phyloP scores from a whole-genome alignment of 1,139 yeast genomes.

The Dujonia santamariae region DNA sequence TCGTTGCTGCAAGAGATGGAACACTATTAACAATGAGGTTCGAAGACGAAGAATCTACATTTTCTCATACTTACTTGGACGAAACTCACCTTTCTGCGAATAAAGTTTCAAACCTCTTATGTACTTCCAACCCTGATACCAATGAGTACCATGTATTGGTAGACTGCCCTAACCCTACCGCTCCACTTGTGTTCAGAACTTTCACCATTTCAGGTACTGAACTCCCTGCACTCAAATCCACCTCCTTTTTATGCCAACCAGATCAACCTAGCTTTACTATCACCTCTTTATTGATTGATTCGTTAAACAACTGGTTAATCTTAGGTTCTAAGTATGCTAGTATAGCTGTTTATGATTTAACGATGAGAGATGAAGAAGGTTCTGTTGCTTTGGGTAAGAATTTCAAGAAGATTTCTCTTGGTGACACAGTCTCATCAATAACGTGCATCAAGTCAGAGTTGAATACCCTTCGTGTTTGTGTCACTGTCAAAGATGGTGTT shows the following conservation, averaged over 20 bases:
- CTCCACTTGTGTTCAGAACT: slow-evolving; percentile 49
- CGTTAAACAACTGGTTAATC: slow-evolving; percentile 38
- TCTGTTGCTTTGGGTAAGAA: slow-evolving; percentile 21
- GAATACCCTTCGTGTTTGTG: slow-evolving; percentile 22
- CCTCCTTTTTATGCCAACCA: slow-evolving; percentile 26
- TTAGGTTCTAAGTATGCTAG: slow-evolving; percentile 76
- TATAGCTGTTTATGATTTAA: slow-evolving; percentile 51
- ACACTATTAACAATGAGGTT: slow-evolving; percentile 44
- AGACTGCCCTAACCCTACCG: slow-evolving; percentile 69
- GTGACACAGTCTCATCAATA: slow-evolving; percentile 73
- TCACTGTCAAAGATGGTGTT: slow-evolving; percentile 66
- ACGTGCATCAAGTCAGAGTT: slow-evolving; percentile 26
- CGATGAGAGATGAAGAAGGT: neutral
- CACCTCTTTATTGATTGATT: slow-evolving; percentile 50
- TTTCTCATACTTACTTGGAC: too few relatives aligned
- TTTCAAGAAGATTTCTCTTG: slow-evolving; percentile 57
- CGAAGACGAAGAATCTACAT: slow-evolving; percentile 21
- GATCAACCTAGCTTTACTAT: slow-evolving; percentile 54
- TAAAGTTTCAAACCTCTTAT: slow-evolving; percentile 56
- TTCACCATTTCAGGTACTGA: slow-evolving; percentile 19
- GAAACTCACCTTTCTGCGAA: slow-evolving; percentile 21
- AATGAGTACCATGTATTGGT: slow-evolving; percentile 36
- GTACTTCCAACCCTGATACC: slow-evolving; percentile 18
- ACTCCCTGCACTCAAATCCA: slow-evolving; percentile 13
- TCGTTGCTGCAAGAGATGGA: slow-evolving; percentile 55